phyloP scores from a whole-genome alignment of 1,284 basidiomycete species.

The Agaricales sp. region DNA sequence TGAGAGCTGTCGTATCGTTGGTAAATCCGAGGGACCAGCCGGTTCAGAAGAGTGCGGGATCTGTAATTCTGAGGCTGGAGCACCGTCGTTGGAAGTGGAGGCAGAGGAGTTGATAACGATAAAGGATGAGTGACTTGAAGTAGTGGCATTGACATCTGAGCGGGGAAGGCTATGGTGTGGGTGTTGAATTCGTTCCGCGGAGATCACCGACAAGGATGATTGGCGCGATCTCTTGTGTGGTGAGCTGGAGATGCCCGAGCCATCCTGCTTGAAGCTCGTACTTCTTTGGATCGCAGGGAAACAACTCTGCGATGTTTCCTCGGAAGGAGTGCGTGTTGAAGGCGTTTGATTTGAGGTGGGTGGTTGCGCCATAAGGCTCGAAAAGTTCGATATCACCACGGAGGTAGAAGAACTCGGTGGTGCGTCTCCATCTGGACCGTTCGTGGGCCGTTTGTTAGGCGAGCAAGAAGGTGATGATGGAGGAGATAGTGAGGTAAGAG shows the following conservation, averaged over 20 bases:
- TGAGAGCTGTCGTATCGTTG: slow-evolving; percentile 40
- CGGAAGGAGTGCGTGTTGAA: too few relatives aligned
- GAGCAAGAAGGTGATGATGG: background rate
- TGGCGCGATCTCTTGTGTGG: background rate
- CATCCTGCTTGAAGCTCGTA: background rate
- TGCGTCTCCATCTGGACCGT: background rate
- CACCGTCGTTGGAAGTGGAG: too few relatives aligned
- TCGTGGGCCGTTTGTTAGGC: too few relatives aligned
- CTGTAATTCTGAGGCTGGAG: background rate
- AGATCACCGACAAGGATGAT: background rate
- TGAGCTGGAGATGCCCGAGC: background rate
- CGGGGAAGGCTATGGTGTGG: too few relatives aligned
- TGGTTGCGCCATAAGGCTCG: background rate
- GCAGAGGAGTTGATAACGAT: background rate
- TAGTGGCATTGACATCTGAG: too few relatives aligned
- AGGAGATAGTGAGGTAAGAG: background rate
- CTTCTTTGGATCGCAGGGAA: background rate
- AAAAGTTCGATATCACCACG: background rate
- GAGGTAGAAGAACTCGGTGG: background rate
- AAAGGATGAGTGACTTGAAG: background rate
- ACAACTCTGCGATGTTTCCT: too few relatives aligned
- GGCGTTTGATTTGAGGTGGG: too few relatives aligned
- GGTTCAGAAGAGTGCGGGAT: background rate
- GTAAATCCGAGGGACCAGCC: slow-evolving; percentile 13
- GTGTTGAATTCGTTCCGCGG: too few relatives aligned